Percentiles rank a stretch among this genome's conserved stretches.
Evolutionary conservation across 2,329 filamentous ascomycete species (phyloP).

Genomic region (Conoideocrella luteorostrata): DNA sequence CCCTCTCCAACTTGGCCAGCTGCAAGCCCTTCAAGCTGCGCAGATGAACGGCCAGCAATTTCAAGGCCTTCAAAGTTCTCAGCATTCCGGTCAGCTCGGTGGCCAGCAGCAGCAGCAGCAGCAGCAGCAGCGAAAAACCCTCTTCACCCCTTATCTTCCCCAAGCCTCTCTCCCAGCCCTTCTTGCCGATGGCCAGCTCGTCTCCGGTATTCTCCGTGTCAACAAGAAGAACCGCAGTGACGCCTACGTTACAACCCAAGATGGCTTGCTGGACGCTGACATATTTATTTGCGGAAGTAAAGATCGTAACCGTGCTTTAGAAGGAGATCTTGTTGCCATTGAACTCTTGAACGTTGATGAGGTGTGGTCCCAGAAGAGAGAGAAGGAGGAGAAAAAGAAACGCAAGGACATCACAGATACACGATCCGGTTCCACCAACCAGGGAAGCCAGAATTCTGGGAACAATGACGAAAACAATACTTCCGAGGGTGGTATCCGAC

Average conservation of each 20-base stretch:
- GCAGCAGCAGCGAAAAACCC: constrained; percentile 91
- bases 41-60: constrained; percentile 74
- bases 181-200: constrained; percentile 84
- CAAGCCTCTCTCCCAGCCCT: constrained; percentile 90
- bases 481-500: constrained; percentile 77
- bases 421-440: constrained; percentile 68
- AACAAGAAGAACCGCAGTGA: constrained; percentile 99
- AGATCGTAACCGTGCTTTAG: constrained; percentile 91
- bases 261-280: constrained; percentile 83
- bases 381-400: constrained; percentile 99
- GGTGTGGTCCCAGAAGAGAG: constrained; percentile 96
- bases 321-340: constrained; percentile 91
- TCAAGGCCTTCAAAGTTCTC: constrained; percentile 60
- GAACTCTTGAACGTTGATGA: constrained; percentile 97
- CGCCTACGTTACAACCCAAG: constrained; percentile 90
- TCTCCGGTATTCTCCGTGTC: constrained; percentile 91
- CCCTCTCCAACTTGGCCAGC: constrained; percentile 78
- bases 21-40: constrained; percentile 86
- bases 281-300: constrained; percentile 99
- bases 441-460: constrained; percentile 57
- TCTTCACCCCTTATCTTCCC: constrained; percentile 95
- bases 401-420: constrained; percentile 97
- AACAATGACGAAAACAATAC: constrained; percentile 57
- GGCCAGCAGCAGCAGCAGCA: constrained; percentile 54
- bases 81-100: constrained; percentile 63